Conservation (phyloP, 2,329 filamentous ascomycete genomes). For the Aspergillus uvarum region DNA sequence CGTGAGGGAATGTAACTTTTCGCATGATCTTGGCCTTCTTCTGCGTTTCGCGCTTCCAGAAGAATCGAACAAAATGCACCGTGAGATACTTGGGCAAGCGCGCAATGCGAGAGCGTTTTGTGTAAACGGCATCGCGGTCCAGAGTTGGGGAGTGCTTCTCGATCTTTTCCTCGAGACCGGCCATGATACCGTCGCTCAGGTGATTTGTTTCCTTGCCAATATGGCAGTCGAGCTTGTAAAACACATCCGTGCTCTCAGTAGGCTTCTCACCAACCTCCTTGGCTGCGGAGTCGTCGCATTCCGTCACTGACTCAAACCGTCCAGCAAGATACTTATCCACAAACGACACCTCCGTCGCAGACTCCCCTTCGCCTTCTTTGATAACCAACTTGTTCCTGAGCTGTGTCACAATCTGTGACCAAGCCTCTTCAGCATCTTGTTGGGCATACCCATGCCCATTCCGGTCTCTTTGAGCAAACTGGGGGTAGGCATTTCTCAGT, state of each 20-base stretch:
- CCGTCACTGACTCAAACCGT: slow-evolving; percentile 72
- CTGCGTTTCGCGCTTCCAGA: slow-evolving; percentile 91
- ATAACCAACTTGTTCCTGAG: slow-evolving; percentile 74
- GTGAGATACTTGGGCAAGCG: slow-evolving; percentile 92
- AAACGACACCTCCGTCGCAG: slow-evolving; percentile 63
- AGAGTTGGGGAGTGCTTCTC: slow-evolving; percentile 83
- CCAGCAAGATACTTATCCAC: slow-evolving; percentile 90
- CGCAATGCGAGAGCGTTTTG: slow-evolving; percentile 85
- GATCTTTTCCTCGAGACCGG: slow-evolving; percentile 80
- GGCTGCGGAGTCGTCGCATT: slow-evolving; percentile 79
- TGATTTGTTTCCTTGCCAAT: slow-evolving; percentile 87
- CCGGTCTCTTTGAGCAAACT: slow-evolving; percentile 87
- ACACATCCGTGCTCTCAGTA: slow-evolving; percentile 67
- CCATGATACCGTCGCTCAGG: slow-evolving; percentile 80
- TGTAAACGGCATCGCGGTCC: slow-evolving; percentile 77
- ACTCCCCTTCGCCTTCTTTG: slow-evolving; percentile 49
- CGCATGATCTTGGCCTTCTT: slow-evolving; percentile 99
- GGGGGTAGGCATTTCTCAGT: slow-evolving; percentile 76
- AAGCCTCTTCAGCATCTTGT: slow-evolving; percentile 97
- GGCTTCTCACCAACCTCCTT: slow-evolving; percentile 72
- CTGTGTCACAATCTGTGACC: slow-evolving; percentile 89
- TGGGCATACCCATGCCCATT: slow-evolving; percentile 86
- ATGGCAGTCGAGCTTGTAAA: slow-evolving; percentile 94
- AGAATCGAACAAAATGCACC: slow-evolving; percentile 96
- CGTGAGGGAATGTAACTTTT: slow-evolving; percentile 93